Evolutionary conservation across 805 yeast species (phyloP).

Genomic region (Teunomyces lycoperdinae): DNA sequence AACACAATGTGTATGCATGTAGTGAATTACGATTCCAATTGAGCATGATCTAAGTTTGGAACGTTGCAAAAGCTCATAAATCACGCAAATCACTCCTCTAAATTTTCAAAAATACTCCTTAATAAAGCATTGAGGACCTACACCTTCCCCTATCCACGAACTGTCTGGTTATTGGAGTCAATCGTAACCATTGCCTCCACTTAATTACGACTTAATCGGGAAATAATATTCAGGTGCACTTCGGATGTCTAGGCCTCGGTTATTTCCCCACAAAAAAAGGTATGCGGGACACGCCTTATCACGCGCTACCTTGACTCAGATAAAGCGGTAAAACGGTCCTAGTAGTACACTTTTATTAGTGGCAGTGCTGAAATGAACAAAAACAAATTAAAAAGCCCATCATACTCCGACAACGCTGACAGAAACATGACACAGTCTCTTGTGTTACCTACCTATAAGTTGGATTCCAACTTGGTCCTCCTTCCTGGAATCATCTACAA

Average conservation of each 20-base stretch:
- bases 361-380: not conserved
- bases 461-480: constrained; percentile 46
- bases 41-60: too few relatives aligned
- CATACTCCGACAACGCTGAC: not conserved
- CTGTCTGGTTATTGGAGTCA: too few relatives aligned
- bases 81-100: not conserved
- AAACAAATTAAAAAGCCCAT: not conserved
- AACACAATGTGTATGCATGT: too few relatives aligned
- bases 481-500: constrained; percentile 64
- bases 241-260: constrained; percentile 1
- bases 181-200: not conserved
- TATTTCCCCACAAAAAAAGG: not conserved
- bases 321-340: not conserved
- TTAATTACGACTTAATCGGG: not conserved
- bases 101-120: too few relatives aligned
- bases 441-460: constrained; percentile 38
- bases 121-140: too few relatives aligned
- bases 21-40: too few relatives aligned
- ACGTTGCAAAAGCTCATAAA: not conserved
- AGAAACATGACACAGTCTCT: constrained; percentile 11
- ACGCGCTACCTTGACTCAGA: constrained; percentile 2
- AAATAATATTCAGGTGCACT: not conserved
- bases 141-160: too few relatives aligned
- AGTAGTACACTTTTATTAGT: not conserved
- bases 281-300: constrained; percentile 1